Conservation (phyloP, 192 early-diverging fungal genomes). For the Coemansia sp. region DNA sequence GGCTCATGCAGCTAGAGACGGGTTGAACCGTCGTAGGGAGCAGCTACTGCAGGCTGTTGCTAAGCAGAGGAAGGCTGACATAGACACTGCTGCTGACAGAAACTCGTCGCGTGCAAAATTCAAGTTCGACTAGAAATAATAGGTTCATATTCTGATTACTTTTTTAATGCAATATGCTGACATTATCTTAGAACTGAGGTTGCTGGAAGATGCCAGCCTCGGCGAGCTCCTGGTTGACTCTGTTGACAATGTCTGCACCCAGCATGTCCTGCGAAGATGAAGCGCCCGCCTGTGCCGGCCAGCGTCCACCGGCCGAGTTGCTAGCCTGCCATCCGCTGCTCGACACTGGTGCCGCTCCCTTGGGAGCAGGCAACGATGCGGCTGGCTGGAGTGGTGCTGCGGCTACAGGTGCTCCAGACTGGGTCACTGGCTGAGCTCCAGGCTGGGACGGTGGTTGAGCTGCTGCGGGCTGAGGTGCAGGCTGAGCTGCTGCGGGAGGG, state of each 20-base stretch:
- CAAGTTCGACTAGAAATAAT: conserved; percentile 6
- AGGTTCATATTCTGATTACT: conserved; percentile 3
- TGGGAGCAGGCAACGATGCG: neutral
- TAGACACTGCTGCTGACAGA: conserved; percentile 8
- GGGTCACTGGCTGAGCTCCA: conserved; percentile 2
- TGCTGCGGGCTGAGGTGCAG: neutral
- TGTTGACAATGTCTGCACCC: conserved; percentile 11
- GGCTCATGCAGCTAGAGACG: conserved; percentile 66
- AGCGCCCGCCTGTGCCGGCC: neutral
- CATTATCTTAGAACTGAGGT: conserved; percentile 7
- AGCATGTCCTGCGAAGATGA: neutral
- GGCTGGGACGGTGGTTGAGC: neutral
- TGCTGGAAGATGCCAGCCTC: conserved; percentile 23
- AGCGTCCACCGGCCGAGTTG: neutral
- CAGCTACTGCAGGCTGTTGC: conserved; percentile 9
- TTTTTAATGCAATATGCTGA: too few relatives aligned
- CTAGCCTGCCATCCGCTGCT: neutral
- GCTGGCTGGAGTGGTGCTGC: neutral
- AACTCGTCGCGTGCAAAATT: neutral
- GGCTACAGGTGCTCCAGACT: neutral
- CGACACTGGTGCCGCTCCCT: neutral
- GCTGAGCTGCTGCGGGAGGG: neutral
- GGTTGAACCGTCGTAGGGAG: conserved; percentile 37
- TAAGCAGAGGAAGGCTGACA: neutral
- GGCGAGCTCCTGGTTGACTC: conserved; percentile 19